Conservation (phyloP, 306 rosid genomes). For the Betula pendula region DNA sequence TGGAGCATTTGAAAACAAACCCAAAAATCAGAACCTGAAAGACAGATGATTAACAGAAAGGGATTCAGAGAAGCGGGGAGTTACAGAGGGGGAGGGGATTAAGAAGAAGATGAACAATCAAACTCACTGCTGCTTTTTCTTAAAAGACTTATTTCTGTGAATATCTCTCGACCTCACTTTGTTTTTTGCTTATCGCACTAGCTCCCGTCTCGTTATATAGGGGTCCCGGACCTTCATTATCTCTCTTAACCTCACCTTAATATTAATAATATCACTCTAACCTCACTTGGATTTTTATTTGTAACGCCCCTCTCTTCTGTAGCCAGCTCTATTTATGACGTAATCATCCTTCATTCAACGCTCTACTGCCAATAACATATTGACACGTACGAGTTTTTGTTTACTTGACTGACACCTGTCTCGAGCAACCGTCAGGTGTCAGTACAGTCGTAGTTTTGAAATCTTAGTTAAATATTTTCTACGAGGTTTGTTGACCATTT, state of each 20-base stretch:
- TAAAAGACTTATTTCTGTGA: conserved; percentile 6
- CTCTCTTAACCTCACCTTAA: conserved; percentile 23
- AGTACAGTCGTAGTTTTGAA: conserved; percentile 18
- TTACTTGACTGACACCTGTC: conserved; percentile 32
- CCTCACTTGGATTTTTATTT: conserved; percentile 19
- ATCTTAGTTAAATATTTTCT: too few relatives aligned
- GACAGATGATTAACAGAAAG: conserved; percentile 99
- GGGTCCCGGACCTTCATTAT: conserved; percentile 6
- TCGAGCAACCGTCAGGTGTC: conserved; percentile 35
- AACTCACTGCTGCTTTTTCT: conserved; percentile 2
- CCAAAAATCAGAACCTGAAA: conserved; percentile 77
- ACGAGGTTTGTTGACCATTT: conserved; percentile 37
- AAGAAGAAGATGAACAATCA: not conserved
- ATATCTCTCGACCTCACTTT: conserved; percentile 63
- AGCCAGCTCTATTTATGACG: conserved; percentile 25
- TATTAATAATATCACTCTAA: conserved; percentile 29
- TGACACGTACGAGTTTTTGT: not conserved
- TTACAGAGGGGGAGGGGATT: conserved; percentile 48
- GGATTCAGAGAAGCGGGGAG: conserved; percentile 98
- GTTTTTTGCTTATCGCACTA: not conserved
- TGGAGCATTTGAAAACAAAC: conserved; percentile 59
- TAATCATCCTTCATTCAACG: not conserved
- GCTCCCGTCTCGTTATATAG: conserved; percentile 39
- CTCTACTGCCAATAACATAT: not conserved
- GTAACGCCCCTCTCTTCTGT: not conserved